A percentile compares a stretch with the other conserved stretches of the same genome.
Evolutionary conservation across 441 rosid species (phyloP).

Genomic region (Adansonia madagascariensis): DNA sequence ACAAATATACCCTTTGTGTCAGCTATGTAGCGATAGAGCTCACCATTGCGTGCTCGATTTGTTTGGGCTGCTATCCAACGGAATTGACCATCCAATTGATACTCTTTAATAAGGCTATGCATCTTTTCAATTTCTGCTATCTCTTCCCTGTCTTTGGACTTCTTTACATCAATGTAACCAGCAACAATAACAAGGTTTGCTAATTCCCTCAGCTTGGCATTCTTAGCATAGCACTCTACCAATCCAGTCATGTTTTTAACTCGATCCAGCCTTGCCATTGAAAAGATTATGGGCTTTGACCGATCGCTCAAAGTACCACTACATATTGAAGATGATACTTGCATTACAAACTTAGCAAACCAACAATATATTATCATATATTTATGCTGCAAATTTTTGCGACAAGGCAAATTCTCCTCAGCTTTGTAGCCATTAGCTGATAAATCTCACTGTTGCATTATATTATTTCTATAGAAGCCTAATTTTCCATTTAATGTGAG

Average conservation of each 20-base stretch:
- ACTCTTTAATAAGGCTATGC: conserved; percentile 63
- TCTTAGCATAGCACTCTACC: conserved; percentile 82
- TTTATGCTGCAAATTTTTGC: neutral
- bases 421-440: neutral
- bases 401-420: neutral
- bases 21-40: conserved; percentile 88
- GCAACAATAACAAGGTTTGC: conserved; percentile 86
- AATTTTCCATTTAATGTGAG: neutral
- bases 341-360: conserved; percentile 14
- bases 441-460: neutral
- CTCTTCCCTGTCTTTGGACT: conserved; percentile 90
- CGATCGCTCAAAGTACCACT: conserved; percentile 75
- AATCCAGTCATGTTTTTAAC: conserved; percentile 89
- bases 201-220: conserved; percentile 68
- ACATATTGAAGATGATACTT: conserved; percentile 29
- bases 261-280: conserved; percentile 93
- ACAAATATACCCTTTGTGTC: conserved; percentile 87
- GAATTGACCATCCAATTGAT: conserved; percentile 76
- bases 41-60: conserved; percentile 94
- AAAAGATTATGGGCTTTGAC: conserved; percentile 82
- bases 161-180: conserved; percentile 74
- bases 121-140: conserved; percentile 81
- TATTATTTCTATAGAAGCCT: neutral
- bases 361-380: neutral
- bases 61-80: conserved; percentile 90